phyloP scores from a whole-genome alignment of 2,329 filamentous ascomycete genomes.

The Cryphonectria nitschkei region DNA sequence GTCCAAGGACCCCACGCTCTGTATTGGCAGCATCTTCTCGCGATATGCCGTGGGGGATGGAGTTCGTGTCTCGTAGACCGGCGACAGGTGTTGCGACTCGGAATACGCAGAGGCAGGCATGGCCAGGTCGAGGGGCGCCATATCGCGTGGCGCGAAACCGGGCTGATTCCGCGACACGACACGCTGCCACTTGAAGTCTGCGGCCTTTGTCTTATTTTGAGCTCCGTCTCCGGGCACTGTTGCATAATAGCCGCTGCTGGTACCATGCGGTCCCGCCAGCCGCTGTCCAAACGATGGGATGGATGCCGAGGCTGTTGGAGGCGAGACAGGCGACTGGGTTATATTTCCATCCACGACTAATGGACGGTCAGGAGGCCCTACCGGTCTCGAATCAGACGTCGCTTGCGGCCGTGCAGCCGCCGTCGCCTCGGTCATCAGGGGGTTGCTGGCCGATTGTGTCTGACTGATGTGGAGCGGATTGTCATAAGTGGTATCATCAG shows the following conservation, averaged over 20 bases:
- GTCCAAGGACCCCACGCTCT: constrained; percentile 25
- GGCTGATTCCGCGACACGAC: constrained; percentile 49
- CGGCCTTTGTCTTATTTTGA: constrained; percentile 37
- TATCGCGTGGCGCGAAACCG: constrained; percentile 55
- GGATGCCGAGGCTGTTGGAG: constrained; percentile 29
- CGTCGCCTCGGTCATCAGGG: constrained; percentile 30
- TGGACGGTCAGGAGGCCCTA: constrained; percentile 45
- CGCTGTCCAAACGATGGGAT: constrained; percentile 39
- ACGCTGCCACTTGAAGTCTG: constrained; percentile 43
- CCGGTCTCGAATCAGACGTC: constrained; percentile 34
- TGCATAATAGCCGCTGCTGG: constrained; percentile 33
- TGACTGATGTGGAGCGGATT: constrained; percentile 45
- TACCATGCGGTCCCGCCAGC: constrained; percentile 34
- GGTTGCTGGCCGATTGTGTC: constrained; percentile 33
- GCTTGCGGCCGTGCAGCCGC: constrained; percentile 31
- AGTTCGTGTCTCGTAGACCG: constrained; percentile 73
- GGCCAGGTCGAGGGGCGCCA: constrained; percentile 61
- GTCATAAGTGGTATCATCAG: constrained; percentile 40
- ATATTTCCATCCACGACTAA: constrained; percentile 57
- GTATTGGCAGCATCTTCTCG: constrained; percentile 27
- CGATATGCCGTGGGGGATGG: constrained; percentile 68
- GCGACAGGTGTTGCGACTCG: constrained; percentile 64
- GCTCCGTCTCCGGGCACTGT: constrained; percentile 35
- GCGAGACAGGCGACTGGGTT: constrained; percentile 27
- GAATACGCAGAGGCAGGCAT: constrained; percentile 48